Conservation (phyloP, 2,329 filamentous ascomycete species). For the Epichloe brachyelytri region DNA sequence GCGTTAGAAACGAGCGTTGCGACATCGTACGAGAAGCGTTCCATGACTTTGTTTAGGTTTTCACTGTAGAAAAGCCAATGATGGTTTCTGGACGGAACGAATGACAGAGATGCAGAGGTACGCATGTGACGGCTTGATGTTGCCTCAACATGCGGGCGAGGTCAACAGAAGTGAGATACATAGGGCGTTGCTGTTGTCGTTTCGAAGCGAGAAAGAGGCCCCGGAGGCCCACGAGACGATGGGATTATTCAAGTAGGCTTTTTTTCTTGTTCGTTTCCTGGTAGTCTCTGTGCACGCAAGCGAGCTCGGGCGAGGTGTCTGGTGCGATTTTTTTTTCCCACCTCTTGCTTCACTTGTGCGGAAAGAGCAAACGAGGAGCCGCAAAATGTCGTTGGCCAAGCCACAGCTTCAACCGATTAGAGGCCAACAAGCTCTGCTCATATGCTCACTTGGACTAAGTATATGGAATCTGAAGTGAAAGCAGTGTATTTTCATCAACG, state of each 20-base stretch:
- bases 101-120: neutral
- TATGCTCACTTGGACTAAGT: neutral
- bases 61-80: neutral
- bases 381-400: neutral
- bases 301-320: neutral
- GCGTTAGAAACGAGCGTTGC: constrained; percentile 7
- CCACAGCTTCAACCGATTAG: constrained; percentile 1
- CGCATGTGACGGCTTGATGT: neutral
- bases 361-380: constrained; percentile 5
- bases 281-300: neutral
- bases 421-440: neutral
- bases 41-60: neutral
- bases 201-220: neutral
- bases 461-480: neutral
- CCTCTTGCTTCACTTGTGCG: neutral
- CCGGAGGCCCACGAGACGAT: neutral
- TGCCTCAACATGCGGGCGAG: neutral
- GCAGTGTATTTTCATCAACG: neutral
- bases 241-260: neutral
- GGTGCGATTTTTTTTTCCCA: neutral
- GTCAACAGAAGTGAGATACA: neutral
- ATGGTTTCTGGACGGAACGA: neutral
- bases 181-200: neutral
- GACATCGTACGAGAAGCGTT: constrained; percentile 3
- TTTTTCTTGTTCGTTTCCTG: neutral